Conservation (phyloP, 169 alveolate genomes). For the Plasmodium malariae region DNA sequence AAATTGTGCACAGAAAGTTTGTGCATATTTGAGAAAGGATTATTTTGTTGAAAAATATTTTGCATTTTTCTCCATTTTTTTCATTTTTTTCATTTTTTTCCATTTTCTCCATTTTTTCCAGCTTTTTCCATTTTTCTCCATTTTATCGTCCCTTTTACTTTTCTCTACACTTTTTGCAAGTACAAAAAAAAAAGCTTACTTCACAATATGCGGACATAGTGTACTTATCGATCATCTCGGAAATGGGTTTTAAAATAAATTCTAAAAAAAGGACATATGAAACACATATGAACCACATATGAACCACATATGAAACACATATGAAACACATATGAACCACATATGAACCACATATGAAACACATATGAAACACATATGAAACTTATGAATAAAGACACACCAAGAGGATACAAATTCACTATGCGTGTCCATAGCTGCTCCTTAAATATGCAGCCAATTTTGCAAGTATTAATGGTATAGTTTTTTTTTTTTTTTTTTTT, state of each 20-base stretch:
- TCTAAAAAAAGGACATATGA: neutral
- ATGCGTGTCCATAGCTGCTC: neutral
- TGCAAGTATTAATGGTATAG: neutral
- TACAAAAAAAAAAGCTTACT: constrained; percentile 1
- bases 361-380: no score
- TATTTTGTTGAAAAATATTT: neutral
- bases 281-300: neutral
- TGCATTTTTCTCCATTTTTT: neutral
- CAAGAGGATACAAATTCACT: no score
- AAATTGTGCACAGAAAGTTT: neutral
- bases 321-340: no score
- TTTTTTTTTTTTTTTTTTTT: neutral
- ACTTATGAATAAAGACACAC: no score
- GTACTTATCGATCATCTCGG: constrained; percentile 28
- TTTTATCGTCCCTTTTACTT: neutral
- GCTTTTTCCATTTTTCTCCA: neutral
- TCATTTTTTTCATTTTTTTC: neutral
- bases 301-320: no score
- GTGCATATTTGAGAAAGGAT: neutral
- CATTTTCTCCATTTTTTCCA: neutral
- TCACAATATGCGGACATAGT: constrained; percentile 65
- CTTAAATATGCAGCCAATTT: no score
- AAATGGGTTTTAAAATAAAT: constrained; percentile 43
- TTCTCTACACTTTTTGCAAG: neutral
- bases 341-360: no score